Base-by-base conservation (phyloP, 371 early-diverging fungal genomes). In the Mortierella sp. region DNA sequence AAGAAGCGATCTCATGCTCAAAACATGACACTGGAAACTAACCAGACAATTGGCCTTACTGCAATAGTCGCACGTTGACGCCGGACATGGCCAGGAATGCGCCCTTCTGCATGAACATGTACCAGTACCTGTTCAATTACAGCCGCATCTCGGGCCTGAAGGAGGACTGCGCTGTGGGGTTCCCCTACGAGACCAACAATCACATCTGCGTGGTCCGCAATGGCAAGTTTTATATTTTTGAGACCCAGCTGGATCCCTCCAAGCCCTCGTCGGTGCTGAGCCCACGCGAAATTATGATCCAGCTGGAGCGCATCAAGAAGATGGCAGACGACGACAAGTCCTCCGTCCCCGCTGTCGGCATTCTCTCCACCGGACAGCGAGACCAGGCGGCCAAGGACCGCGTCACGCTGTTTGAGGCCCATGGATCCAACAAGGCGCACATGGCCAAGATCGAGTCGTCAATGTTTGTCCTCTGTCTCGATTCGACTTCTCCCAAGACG, bases 391-490 rank as follows among this genome's bases (percentile, higher is more conserved):
- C 88, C 28, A 83, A 89, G 90, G 79, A 86, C 69, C 92, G 94
- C 55, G 89, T 93, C 69, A 77, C 91, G 43, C 90, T 97, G 70
- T 72, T 93, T 72, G 90, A 92, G 51, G 94, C 93, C n/a, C 88
- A 93, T 75, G 90, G 95, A 28, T 74, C 87, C 53, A 97, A 98
- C 88, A 91, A 90, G 72, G 88, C 88, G 53, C 86, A 90, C 28
- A 89, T 98, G 80, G 93, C 94, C 73, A 91, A 92, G 78, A 93
- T 98, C 84, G 97, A 98, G 88, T 91, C 93, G 53, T 91, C 97
- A 6, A 91, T 94, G 21, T 96, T 97, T 88, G 90, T 96, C 54
- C 91, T 98, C 72, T 96, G 97, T 86, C 92, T 98, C 70, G 98
- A 98, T 86, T 94, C 93, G 79, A 89, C 90, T 5, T 89, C 89